Conservation (phyloP, 208 protist genomes). For the Trypanosoma lewisi region DNA sequence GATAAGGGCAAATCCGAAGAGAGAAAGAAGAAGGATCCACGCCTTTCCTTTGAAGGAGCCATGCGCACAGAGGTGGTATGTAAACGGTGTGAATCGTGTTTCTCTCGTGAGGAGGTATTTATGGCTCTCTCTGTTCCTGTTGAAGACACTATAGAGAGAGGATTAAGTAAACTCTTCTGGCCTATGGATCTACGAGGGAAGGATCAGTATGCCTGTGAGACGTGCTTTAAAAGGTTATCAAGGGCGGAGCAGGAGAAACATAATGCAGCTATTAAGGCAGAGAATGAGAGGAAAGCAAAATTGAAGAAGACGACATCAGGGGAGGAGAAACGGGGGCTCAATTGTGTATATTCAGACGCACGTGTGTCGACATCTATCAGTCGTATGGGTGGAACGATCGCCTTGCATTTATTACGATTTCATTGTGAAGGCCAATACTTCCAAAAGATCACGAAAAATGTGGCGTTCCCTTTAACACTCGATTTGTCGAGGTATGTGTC, state of each 20-base stretch:
- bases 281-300: conserved; percentile 37
- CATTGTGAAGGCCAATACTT: conserved; percentile 65
- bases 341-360: conserved; percentile 80
- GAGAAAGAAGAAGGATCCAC: conserved; percentile 40
- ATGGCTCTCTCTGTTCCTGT: conserved; percentile 83
- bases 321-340: conserved; percentile 34
- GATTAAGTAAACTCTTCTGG: conserved; percentile 52
- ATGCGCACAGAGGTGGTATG: conserved; percentile 66
- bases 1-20: conserved; percentile 59
- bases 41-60: conserved; percentile 73
- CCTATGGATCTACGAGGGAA: conserved; percentile 44
- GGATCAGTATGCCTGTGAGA: conserved; percentile 81
- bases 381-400: conserved; percentile 63
- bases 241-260: conserved; percentile 53
- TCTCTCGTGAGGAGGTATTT: conserved; percentile 75
- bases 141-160: conserved; percentile 50
- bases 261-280: conserved; percentile 40
- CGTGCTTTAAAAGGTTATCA: conserved; percentile 69
- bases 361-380: conserved; percentile 57
- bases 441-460: conserved; percentile 55
- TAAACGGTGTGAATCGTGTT: conserved; percentile 36
- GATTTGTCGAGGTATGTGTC: conserved; percentile 62
- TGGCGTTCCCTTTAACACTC: conserved; percentile 54
- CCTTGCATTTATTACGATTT: conserved; percentile 82
- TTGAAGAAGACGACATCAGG: conserved; percentile 17